Conservation (phyloP, 345 rosid species). For the Moricandia moricandioides region DNA sequence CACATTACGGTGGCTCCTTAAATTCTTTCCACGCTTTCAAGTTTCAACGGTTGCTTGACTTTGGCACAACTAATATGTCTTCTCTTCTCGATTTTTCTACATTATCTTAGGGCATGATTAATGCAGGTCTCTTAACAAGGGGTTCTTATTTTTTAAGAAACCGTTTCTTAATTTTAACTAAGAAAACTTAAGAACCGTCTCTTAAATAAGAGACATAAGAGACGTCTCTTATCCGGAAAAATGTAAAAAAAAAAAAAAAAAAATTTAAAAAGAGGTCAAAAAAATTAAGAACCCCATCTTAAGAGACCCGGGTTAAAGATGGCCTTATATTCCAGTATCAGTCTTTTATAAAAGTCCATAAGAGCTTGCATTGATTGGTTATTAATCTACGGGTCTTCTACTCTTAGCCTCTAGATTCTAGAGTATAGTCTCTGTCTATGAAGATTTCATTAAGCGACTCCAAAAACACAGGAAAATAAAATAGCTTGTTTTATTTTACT, state of each 20-base stretch:
- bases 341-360: slow-evolving; percentile 13
- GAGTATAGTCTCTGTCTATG: neutral
- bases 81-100: slow-evolving; percentile 12
- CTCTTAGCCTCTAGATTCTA: neutral
- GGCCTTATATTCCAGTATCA: neutral
- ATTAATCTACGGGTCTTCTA: neutral
- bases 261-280: too few species aligned
- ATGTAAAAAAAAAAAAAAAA: too few species aligned
- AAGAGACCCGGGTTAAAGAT: too few species aligned
- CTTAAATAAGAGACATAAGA: too few species aligned
- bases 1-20: slow-evolving; percentile 28
- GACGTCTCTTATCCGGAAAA: too few species aligned
- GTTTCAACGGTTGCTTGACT: slow-evolving; percentile 34
- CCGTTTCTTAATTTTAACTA: too few species aligned
- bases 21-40: slow-evolving; percentile 25
- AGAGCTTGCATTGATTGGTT: neutral
- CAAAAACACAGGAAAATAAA: neutral
- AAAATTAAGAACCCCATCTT: too few species aligned
- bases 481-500: neutral
- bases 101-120: too few species aligned
- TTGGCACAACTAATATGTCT: slow-evolving; percentile 3
- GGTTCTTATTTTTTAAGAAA: too few species aligned
- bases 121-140: too few species aligned
- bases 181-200: too few species aligned
- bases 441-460: neutral